phyloP scores from a whole-genome alignment of 2,329 filamentous ascomycete genomes.

The Alternaria infectoria region DNA sequence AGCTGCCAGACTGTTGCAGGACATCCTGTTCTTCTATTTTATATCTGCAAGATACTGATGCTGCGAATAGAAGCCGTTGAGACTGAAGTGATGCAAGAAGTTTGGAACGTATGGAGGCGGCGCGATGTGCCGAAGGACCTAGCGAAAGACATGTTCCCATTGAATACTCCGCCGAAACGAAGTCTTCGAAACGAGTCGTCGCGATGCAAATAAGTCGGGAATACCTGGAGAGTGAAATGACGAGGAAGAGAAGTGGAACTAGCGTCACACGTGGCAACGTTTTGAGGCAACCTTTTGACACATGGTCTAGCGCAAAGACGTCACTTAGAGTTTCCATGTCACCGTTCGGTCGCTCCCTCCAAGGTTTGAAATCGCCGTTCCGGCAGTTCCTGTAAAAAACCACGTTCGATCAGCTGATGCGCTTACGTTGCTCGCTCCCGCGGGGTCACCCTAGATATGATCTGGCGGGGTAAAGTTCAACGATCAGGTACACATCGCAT shows the following conservation, averaged over 20 bases:
- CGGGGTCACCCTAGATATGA: background rate
- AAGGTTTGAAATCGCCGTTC: background rate
- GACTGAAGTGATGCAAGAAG: too few relatives aligned
- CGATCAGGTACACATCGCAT: background rate
- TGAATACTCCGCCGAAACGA: background rate
- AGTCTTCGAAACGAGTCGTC: background rate
- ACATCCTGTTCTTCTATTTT: too few relatives aligned
- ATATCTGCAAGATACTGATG: too few relatives aligned
- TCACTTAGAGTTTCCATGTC: background rate
- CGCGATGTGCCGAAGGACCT: background rate
- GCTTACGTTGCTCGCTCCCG: background rate
- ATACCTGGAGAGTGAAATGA: background rate
- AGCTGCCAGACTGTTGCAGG: too few relatives aligned
- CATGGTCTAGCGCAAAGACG: background rate
- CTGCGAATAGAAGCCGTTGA: too few relatives aligned
- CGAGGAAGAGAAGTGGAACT: background rate
- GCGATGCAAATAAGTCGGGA: background rate
- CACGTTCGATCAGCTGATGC: background rate
- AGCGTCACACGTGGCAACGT: background rate
- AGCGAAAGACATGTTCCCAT: rapidly evolving
- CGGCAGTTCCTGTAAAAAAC: background rate
- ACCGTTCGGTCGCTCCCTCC: background rate
- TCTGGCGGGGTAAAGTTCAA: background rate
- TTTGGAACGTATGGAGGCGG: background rate
- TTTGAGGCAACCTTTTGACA: background rate